Percentiles rank a stretch among this genome's conserved stretches.
Conservation (phyloP, 2,329 filamentous ascomycete species). For the Gremmenia infestans region DNA sequence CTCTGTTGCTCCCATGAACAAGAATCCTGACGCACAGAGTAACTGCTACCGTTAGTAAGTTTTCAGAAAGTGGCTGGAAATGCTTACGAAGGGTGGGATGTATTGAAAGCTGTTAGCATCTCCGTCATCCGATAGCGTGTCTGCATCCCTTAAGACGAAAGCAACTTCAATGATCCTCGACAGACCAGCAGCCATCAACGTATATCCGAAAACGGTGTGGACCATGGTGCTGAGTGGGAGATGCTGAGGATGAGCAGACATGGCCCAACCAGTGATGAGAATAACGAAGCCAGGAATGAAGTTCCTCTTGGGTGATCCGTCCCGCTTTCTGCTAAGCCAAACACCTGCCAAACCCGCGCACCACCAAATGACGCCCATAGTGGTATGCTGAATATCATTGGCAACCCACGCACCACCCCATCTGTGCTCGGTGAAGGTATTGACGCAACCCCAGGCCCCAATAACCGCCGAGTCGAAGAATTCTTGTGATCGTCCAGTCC, state of each 20-base stretch:
- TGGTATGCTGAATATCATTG: slow-evolving; percentile 96
- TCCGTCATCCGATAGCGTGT: slow-evolving; percentile 60
- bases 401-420: slow-evolving; percentile 87
- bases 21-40: slow-evolving; percentile 84
- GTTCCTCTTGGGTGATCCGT: slow-evolving; percentile 85
- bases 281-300: slow-evolving; percentile 90
- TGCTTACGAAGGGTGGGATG: slow-evolving; percentile 63
- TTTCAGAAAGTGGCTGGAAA: background rate
- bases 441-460: slow-evolving; percentile 91
- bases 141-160: slow-evolving; percentile 75
- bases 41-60: slow-evolving; percentile 50
- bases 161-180: slow-evolving; percentile 85
- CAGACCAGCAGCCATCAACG: slow-evolving; percentile 82
- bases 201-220: slow-evolving; percentile 88
- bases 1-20: slow-evolving; percentile 97
- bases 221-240: slow-evolving; percentile 81
- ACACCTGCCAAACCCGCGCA: slow-evolving; percentile 84
- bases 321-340: slow-evolving; percentile 81
- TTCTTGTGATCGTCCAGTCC: slow-evolving; percentile 83
- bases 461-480: slow-evolving; percentile 94
- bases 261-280: slow-evolving; percentile 87
- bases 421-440: slow-evolving; percentile 95
- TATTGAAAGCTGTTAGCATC: slow-evolving; percentile 71
- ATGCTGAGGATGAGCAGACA: slow-evolving; percentile 86
- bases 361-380: slow-evolving; percentile 99